These are phyloP conservation scores for Capniomyces stellatus DNA, from an alignment of 371 early-diverging fungal genomes.

Conservation along the genomic window DNA sequence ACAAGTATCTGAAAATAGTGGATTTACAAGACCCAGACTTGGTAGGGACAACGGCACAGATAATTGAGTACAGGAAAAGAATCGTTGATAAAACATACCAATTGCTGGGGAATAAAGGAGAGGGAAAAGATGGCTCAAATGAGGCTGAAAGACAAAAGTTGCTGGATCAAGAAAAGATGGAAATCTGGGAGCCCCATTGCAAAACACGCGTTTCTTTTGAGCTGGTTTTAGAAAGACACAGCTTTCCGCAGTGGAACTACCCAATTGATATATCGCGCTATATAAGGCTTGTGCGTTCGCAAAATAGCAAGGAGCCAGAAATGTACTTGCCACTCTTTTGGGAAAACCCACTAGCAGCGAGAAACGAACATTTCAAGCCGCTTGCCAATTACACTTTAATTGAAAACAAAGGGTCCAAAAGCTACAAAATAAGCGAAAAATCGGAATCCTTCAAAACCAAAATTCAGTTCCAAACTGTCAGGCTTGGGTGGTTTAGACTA, in stretches of 20 bases:
- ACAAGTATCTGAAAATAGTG: conserved; percentile 1
- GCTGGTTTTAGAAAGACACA: conserved; percentile 20
- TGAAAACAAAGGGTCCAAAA: too few species aligned
- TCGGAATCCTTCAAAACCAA: conserved; percentile 5
- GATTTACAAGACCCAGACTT: conserved; percentile 6
- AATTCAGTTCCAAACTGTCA: conserved; percentile 9
- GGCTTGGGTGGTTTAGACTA: conserved; percentile 28
- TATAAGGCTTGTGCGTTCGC: conserved; percentile 4
- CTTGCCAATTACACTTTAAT: too few species aligned
- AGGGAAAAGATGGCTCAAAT: neutral
- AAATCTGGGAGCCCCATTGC: conserved; percentile 17
- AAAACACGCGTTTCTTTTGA: conserved; percentile 19
- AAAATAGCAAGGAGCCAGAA: neutral
- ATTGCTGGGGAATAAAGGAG: conserved; percentile 4
- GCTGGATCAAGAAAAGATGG: conserved; percentile 1
- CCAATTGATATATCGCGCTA: conserved; percentile 16
- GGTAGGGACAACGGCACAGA: conserved; percentile 11
- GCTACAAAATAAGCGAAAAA: neutral
- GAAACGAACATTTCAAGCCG: conserved; percentile 16
- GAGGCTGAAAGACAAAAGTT: neutral
- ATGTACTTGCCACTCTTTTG: conserved; percentile 25
- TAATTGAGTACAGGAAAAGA: conserved; percentile 9
- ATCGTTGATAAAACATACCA: conserved; percentile 8
- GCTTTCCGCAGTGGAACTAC: conserved; percentile 16
- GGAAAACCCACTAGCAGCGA: conserved; percentile 23